Percentiles rank a stretch among this genome's conserved stretches.
These are phyloP conservation scores for Russula compacta DNA, from an alignment of 768 basidiomycete genomes.

Conservation along the genomic window DNA sequence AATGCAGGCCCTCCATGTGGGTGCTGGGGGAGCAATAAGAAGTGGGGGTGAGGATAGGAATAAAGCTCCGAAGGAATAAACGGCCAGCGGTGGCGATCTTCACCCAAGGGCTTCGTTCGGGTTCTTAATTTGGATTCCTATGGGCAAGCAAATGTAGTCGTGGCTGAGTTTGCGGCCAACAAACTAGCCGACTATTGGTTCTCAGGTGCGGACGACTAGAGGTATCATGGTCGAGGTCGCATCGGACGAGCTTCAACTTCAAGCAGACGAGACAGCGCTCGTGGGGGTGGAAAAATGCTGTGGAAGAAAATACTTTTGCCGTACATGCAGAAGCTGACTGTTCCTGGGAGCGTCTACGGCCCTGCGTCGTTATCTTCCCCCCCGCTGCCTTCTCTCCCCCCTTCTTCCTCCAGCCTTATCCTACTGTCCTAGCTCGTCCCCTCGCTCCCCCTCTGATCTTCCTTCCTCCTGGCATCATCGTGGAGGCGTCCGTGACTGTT, in stretches of 20 bases:
- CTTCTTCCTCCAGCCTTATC: background rate
- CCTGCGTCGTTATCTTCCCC: no score
- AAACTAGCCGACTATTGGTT: background rate
- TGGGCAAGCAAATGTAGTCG: background rate
- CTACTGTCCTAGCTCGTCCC: background rate
- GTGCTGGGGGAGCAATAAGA: background rate
- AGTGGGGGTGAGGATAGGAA: background rate
- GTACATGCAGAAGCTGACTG: background rate
- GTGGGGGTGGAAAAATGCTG: background rate
- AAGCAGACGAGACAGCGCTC: background rate
- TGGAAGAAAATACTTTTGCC: background rate
- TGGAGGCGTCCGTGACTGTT: background rate
- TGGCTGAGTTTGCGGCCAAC: background rate
- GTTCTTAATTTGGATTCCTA: background rate
- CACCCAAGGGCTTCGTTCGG: background rate
- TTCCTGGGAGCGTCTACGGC: no score
- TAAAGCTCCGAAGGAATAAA: no score
- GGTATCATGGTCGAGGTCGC: background rate
- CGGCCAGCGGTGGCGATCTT: background rate
- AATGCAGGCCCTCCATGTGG: no score
- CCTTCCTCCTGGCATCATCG: background rate
- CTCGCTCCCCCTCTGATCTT: background rate
- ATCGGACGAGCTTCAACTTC: background rate
- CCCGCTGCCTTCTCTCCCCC: background rate
- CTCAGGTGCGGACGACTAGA: background rate